A percentile compares a stretch with the other conserved stretches of the same genome.
Conservation (phyloP, 345 rosid genomes). For the Camelina hispida region DNA sequence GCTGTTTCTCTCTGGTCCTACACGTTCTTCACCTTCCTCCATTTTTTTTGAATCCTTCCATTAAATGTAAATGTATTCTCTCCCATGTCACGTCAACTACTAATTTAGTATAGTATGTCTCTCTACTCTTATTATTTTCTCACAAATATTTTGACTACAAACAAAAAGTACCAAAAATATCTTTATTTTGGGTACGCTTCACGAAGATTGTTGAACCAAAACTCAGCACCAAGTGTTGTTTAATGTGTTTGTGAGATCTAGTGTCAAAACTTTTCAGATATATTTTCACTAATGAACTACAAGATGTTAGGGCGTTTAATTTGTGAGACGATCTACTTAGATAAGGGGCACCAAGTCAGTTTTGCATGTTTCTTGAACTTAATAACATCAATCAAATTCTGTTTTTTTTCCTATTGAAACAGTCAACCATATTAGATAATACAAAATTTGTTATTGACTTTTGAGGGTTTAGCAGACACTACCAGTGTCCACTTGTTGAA, state of each 20-base stretch:
- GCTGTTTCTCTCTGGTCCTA: slow-evolving; percentile 29
- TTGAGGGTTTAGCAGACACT: slow-evolving; percentile 36
- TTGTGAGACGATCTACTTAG: not conserved
- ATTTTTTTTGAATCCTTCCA: not conserved
- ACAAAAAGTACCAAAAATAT: not conserved
- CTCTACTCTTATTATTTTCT: not conserved
- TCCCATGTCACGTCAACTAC: slow-evolving; percentile 24
- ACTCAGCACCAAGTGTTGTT: not conserved
- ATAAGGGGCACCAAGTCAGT: too few species aligned
- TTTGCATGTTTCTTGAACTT: slow-evolving; percentile 11
- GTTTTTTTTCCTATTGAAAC: not conserved
- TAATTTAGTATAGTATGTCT: not conserved
- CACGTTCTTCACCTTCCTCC: slow-evolving; percentile 4
- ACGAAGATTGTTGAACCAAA: not conserved
- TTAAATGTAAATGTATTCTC: not conserved
- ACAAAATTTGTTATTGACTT: slow-evolving; percentile 17
- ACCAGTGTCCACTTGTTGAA: slow-evolving; percentile 37
- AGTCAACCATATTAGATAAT: slow-evolving; percentile 16
- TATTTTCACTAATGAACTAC: not conserved
- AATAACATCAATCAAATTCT: not conserved
- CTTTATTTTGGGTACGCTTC: not conserved
- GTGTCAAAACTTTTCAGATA: not conserved
- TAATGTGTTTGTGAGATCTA: not conserved
- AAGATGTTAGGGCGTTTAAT: not conserved
- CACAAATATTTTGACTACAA: not conserved